Percentiles rank a stretch among this genome's conserved stretches.
phyloP scores from a whole-genome alignment of 2,329 filamentous ascomycete species.

The Trichophaea hybrida region DNA sequence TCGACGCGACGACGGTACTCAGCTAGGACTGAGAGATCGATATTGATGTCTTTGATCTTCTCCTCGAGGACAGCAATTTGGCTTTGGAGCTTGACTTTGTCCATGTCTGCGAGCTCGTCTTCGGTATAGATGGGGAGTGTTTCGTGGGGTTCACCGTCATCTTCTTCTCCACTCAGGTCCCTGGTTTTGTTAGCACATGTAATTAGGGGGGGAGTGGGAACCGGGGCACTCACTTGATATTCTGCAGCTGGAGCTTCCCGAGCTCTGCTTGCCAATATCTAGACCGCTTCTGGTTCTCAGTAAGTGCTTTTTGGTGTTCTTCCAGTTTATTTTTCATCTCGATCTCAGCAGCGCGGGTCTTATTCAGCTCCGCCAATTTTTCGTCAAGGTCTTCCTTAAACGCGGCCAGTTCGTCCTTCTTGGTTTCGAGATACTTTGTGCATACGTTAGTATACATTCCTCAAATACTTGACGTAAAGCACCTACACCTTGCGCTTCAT shows the following conservation, averaged over 20 bases:
- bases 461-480: conserved; percentile 19
- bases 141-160: neutral
- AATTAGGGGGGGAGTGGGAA: neutral
- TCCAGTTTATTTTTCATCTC: conserved; percentile 98
- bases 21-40: conserved; percentile 75
- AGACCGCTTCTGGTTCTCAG: conserved; percentile 71
- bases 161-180: neutral
- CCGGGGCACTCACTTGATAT: conserved; percentile 36
- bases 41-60: conserved; percentile 68
- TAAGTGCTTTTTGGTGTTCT: conserved; percentile 78
- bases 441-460: conserved; percentile 23
- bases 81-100: conserved; percentile 45
- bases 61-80: conserved; percentile 51
- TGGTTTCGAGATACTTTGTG: conserved; percentile 50
- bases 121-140: conserved; percentile 50
- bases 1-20: conserved; percentile 79
- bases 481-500: conserved; percentile 57
- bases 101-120: conserved; percentile 54
- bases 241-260: conserved; percentile 67
- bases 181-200: neutral
- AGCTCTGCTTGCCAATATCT: conserved; percentile 85
- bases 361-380: conserved; percentile 73
- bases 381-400: conserved; percentile 78
- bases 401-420: conserved; percentile 63
- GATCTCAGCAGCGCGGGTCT: conserved; percentile 77